Conservation (phyloP, 352 stramenopile genomes). For the Albugo candida region DNA sequence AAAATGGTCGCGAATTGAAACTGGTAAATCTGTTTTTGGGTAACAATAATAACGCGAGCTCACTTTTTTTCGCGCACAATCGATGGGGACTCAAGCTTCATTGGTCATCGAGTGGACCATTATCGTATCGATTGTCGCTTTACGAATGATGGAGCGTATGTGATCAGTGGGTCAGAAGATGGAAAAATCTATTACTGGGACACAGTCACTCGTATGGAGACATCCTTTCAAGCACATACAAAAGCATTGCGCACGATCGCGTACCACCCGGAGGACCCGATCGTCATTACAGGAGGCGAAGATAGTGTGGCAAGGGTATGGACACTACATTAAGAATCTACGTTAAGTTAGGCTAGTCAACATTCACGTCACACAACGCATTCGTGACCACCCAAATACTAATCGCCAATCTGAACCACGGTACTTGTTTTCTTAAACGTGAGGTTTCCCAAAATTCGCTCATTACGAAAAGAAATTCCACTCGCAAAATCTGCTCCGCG, state of each 20-base stretch:
- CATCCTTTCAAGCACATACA: conserved; percentile 32
- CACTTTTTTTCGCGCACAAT: background rate
- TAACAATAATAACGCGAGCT: background rate
- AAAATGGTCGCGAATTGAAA: conserved; percentile 43
- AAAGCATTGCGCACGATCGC: conserved; percentile 42
- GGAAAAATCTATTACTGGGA: conserved; percentile 48
- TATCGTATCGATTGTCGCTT: conserved; percentile 60
- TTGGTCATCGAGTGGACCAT: conserved; percentile 30
- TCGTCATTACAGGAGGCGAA: conserved; percentile 40
- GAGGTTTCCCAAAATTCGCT: too few species aligned
- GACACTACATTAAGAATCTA: conserved; percentile 5
- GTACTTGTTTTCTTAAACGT: too few species aligned
- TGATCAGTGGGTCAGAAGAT: conserved; percentile 61
- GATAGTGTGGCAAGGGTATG: conserved; percentile 61
- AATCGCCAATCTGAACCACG: too few species aligned
- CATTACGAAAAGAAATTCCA: too few species aligned
- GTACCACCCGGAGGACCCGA: conserved; percentile 32
- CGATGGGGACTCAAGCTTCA: conserved; percentile 1
- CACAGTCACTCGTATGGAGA: conserved; percentile 17
- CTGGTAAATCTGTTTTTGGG: conserved; percentile 15
- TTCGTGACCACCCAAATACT: too few species aligned
- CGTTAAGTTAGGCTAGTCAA: background rate
- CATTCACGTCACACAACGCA: too few species aligned
- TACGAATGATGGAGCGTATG: conserved; percentile 35
- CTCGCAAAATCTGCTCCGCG: too few species aligned